These are phyloP conservation scores for Solanum gracilifrons DNA, from an alignment of 257 asterid genomes.

Conservation along the genomic window DNA sequence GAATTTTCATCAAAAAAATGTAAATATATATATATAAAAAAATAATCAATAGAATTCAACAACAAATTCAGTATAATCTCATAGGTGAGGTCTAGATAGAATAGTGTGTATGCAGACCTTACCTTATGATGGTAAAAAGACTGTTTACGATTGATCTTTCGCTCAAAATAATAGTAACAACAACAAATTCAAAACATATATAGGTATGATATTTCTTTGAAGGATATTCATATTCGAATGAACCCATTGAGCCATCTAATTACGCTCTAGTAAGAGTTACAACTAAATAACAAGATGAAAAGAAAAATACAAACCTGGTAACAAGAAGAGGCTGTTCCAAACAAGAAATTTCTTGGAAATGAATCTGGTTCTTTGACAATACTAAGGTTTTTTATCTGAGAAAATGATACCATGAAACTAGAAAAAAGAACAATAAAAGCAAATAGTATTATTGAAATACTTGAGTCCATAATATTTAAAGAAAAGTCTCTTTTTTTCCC, in stretches of 20 bases:
- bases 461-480: background rate
- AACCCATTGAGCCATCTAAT: background rate
- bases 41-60: background rate
- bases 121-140: background rate
- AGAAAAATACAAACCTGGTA: slow-evolving; percentile 29
- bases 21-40: background rate
- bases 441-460: background rate
- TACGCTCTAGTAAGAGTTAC: background rate
- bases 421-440: background rate
- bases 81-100: no score
- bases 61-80: no score
- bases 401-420: background rate
- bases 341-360: slow-evolving; percentile 29
- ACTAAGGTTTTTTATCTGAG: background rate
- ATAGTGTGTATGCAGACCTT: background rate
- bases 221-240: background rate
- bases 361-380: slow-evolving; percentile 7
- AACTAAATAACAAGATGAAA: background rate
- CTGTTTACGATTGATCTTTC: no score
- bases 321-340: slow-evolving; percentile 60
- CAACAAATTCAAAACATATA: background rate
- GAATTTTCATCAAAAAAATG: background rate
- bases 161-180: background rate
- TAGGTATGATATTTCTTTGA: background rate
- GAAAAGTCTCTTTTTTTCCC: background rate